phyloP scores from a whole-genome alignment of 768 basidiomycete species.

The Cystofilobasidium bisporidii region DNA sequence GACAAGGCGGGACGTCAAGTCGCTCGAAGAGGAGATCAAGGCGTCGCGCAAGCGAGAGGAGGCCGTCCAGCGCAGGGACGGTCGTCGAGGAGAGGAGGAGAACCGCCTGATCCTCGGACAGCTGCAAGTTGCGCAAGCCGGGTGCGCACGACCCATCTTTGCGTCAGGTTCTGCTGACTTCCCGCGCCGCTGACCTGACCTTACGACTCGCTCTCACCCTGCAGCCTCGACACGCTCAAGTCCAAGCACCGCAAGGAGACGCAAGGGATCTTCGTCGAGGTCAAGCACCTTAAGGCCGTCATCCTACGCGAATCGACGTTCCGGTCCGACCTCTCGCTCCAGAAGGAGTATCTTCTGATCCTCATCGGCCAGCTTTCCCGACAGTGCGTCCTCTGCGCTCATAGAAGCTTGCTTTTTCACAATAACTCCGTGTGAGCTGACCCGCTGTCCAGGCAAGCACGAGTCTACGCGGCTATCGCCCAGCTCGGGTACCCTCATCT shows the following conservation, averaged over 20 bases:
- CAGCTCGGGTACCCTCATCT: conserved; percentile 57
- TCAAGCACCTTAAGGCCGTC: conserved; percentile 82
- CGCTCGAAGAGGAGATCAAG: conserved; percentile 56
- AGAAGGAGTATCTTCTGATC: conserved; percentile 76
- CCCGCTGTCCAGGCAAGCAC: conserved; percentile 10
- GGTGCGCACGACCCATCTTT: neutral
- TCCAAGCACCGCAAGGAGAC: conserved; percentile 48
- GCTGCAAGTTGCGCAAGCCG: conserved; percentile 52
- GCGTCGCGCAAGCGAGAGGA: conserved; percentile 39
- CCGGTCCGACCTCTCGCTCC: conserved; percentile 65
- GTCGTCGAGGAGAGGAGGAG: conserved; percentile 40
- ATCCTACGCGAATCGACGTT: conserved; percentile 75
- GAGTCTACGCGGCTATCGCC: conserved; percentile 53
- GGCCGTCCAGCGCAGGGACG: conserved; percentile 60
- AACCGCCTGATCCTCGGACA: conserved; percentile 39
- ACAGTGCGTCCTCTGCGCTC: conserved; percentile 6
- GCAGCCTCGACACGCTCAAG: conserved; percentile 31
- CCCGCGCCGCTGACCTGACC: conserved; percentile 23
- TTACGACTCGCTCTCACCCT: conserved; percentile 20
- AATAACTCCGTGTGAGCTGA: too few relatives aligned
- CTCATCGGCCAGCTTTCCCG: conserved; percentile 44
- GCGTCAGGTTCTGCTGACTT: neutral
- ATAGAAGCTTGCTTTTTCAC: too few relatives aligned
- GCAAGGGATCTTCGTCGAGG: conserved; percentile 82
- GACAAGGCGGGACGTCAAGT: conserved; percentile 56